Evolutionary conservation across 2,329 filamentous ascomycete genomes (phyloP).

Genomic region (Magnaporthiopsis rhizophila): DNA sequence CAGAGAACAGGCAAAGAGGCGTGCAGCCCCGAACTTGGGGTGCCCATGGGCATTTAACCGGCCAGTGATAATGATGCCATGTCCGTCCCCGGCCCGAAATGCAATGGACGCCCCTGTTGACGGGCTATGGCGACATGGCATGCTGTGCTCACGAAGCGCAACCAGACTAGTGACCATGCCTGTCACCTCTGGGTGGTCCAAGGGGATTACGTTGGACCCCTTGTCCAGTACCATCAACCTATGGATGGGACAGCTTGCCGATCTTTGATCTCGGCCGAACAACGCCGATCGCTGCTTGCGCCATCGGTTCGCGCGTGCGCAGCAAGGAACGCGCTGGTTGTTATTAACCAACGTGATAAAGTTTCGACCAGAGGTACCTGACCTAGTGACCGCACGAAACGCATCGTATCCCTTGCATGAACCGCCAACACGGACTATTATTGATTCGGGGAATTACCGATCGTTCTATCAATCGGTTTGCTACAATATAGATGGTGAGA

Average conservation of each 20-base stretch:
- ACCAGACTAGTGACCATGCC: neutral
- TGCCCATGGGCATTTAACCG: neutral
- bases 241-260: neutral
- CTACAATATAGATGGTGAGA: neutral
- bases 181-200: neutral
- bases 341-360: neutral
- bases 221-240: neutral
- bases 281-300: neutral
- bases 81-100: neutral
- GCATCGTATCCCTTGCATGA: neutral
- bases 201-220: neutral
- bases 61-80: neutral
- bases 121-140: no score
- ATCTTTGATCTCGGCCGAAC: neutral
- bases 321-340: neutral
- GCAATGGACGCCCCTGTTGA: neutral
- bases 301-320: neutral
- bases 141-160: neutral
- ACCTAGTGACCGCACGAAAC: neutral
- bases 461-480: neutral
- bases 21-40: neutral
- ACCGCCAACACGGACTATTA: neutral
- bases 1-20: neutral
- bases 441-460: neutral
- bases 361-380: neutral